Evolutionary conservation across 768 basidiomycete genomes (phyloP), one percentile per base, ranked within the genome.

Genomic region (Porphyrellus cyaneotinctus): DNA sequence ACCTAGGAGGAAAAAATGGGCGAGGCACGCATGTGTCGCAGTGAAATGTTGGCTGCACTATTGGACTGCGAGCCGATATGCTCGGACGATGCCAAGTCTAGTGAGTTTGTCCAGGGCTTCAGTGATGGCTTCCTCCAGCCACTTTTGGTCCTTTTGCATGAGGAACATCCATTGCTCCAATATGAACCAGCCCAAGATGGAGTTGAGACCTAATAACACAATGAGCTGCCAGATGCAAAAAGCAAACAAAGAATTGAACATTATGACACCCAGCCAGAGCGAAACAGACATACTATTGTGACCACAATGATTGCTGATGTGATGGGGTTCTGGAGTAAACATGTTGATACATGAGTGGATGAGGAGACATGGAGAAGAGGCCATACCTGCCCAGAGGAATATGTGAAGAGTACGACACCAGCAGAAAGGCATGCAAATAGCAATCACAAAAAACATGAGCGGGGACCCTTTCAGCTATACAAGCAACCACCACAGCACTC

Each of bases 381-480:
- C 36, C 74, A 28, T 65, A 84, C 87, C 75, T 88, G 86, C 7
- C 64, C 43, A 10, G 88, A 87, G 2, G 88, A 81, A 62, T 88
- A 91, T 8, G 86, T 77, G 58, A 91, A 91, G 30, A 85, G 78
- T 51, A 85, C 82, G 14, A 91, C 74, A 1, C 88, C 88, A 30
- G 86, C 77, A 2, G 85, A 88, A 68, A 91, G n/a, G 65, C 85
- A 86, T 10, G 85, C 85, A n/a, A 23, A 91, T 88, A 23, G 89
- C 88, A 57, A 88, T 75, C 38, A 91, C 87, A 45, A 91, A 79
- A 70, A 91, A 89, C 49, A 90, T 84, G 31, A 91, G 75, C 10
- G 89, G 88, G 1, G 87, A 88, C 13, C 87, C 77, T 64, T 90
- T 91, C 72, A 91, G 89, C 87, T 86, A 91, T 58, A 87, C 84